Base-by-base conservation (phyloP, 106 monocot species). In the Dendrobium officinale region DNA sequence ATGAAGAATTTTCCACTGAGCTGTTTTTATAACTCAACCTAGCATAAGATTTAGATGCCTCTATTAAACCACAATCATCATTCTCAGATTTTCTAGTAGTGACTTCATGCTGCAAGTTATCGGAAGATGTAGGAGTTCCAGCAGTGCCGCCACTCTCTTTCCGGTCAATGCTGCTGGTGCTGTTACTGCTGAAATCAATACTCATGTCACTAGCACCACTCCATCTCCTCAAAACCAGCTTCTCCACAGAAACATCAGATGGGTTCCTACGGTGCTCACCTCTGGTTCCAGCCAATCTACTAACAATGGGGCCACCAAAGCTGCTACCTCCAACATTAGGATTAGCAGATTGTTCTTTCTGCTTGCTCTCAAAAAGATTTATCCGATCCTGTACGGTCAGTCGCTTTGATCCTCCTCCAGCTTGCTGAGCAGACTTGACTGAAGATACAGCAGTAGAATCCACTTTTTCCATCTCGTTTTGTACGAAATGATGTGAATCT, bases 171-270 rank as follows among this genome's bases (percentile, higher is more conserved):
- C 81, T 84, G 61, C 80, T 11, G 37, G 33, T 81, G 74, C 75
- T 89, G 78, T 77, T 90, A 82, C 70, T 89, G 41, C 77, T 82
- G 29, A 85, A 78, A 75, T 95, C 98, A 67, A 99, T 88, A 75
- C 98, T 99, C 98, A 99, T 99, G 81, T 99, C 98, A 67, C 98
- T 99, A 45, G 93, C 89, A 75, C 95, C 93, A 66, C 98, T 99
- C 98, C 98, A 99, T 88, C 98, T 85, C 82, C 91, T 89, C 74
- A 96, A 80, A 55, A 95, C 92, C 4, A 85, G 87, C 80, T 90
- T 99, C 72, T 99, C 98, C 72, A 86, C 77, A 58, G 92, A 93
- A 2, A 80, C 75, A 64, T 95, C 93, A 82, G 98, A 99, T 61
- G 88, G 87, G 40, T 87, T 84, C 82, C 98, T 89, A 49, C 87